Base-by-base conservation (phyloP, 2,329 filamentous ascomycete genomes). In the Aspergillus phoenicis region DNA sequence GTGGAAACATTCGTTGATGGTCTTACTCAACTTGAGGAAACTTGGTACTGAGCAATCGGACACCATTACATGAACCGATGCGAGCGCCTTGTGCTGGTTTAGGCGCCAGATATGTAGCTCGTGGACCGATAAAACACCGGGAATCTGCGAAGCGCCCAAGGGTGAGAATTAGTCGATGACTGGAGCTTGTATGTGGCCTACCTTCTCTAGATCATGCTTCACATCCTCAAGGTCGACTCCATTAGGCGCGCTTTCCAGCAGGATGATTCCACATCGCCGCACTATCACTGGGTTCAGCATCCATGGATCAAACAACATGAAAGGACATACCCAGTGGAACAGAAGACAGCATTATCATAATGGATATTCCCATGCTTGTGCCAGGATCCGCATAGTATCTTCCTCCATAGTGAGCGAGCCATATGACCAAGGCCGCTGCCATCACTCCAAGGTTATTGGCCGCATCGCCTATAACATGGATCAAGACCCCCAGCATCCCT, bases 361-460 rank as follows among this genome's bases (percentile, higher is more conserved):
- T 62, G 2, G 88, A 84, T 67, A 93, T 93, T 54, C 83, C 87
- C 72, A 90, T 81, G 60, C 88, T 86, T 36, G 88, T 83, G 3
- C 82, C 87, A 0, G 90, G 90, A 70, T 93, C 90, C 5, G 87
- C 89, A 66, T 92, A 93, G 77, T 84, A 91, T 36, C 88, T 81
- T 3, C 74, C 80, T 1, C 84, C 78, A 30, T 83, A 86, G 30
- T 82, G 71, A 0, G 83, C 80, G 59, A 87, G 79, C 89, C 89
- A 91, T 71, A 93, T 89, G 33, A 91, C 80, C 2, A 88, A 69
- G 0, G 88, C 89, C 0, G 89, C 84, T 38, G 88, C 78, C 52
- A 92, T 91, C 61, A 93, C 89, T 8, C 89, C 89, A 10, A 92
- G 73, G 67, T 93, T 93, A 77, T 92, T 93, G 64, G 89, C 81